Base-by-base conservation (phyloP, 768 basidiomycete genomes). In the Cystobasidiopsis lactophilus region DNA sequence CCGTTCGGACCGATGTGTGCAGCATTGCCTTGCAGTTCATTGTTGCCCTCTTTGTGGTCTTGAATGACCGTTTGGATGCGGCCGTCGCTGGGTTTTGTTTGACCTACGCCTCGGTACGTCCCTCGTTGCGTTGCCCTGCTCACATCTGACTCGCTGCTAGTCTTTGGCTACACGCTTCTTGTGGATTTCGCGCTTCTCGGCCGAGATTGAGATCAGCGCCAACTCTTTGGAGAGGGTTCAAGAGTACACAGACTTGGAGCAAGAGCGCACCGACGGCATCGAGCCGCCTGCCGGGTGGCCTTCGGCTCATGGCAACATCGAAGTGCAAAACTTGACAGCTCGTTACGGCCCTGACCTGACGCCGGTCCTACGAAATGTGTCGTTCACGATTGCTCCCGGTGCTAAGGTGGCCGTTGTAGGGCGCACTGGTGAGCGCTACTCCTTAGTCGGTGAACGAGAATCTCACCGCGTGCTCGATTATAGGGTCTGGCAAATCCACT, bases 161-260 rank as follows among this genome's bases (percentile, higher is more conserved):
- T 27, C 29, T n/a, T 4, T 67, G 52, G 66, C 64, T 35, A 69
- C 69, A 29, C 67, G 62, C 18, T 64, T 68, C 2, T 61, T 70
- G n/a, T 70, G 70, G 69, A 60, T 69, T 26, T 68, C 69, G 1
- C 59, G 69, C 5, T 58, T 69, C 7, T 68, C 65, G 43, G 64
- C 66, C 2, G 30, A 50, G 13, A 62, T 59, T 38, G 59, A 64
- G 43, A 58, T 64, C 35, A 57, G 59, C 43, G 53, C 66, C 57
- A 69, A 69, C 60, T 62, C 61, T 29, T 61, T 95, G 18, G 69
- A 70, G 56, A 62, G 69, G 1, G 60, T 70, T 1, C 57, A 61
- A 24, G 69, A 69, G 49, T 69, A 55, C 39, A 41, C 46, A 14
- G 50, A 55, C 18, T 33, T 55, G 33, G 44, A 37, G 23, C 57